Evolutionary conservation across 768 basidiomycete genomes (phyloP), one percentile per base, ranked within the genome.

Genomic region (Boletus huronensis): DNA sequence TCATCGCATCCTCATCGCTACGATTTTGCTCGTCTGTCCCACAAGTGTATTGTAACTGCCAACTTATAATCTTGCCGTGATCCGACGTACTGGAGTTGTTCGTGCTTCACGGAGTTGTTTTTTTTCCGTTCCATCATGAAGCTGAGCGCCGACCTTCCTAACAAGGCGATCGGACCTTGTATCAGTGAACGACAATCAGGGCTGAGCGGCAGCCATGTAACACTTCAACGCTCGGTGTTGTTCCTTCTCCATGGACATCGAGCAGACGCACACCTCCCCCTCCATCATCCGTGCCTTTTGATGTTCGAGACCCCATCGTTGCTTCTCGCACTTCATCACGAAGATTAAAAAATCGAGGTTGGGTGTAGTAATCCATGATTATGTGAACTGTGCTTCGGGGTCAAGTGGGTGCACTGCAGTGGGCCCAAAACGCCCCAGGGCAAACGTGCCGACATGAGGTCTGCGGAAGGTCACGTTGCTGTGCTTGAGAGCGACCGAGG

Each of bases 341-440:
- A 54, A 55, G 34, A 68, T 65, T 59, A 68, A 68, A 60, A 63
- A 49, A 46, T 51, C 11, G 46, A 50, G 60, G 54, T 38, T 5
- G 17, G 4, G 48, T 52, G 57, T 47, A 46, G 51, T 55, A 43
- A 58, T 54, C 6, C 7, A 11, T 34, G 52, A 54, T 52, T 40
- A 50, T 56, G 52, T 31, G 49, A 48, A 53, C 32, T 5, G 40
- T 38, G 48, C 21, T 9, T 46, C 55, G 54, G 58, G 19, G 8
- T 19, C 29, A 19, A 6, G 46, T 64, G 59, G 65, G 10, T 54
- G 32, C 45, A 43, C 25, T 35, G 48, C 38, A 40, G 59, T 41
- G 54, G 51, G 21, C 16, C 48, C 34, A 42, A 53, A 49, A 44
- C 26, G 40, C 29, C 29, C 19, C 13, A 29, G 42, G 25, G 35